A percentile compares a stretch with the other conserved stretches of the same genome.
Evolutionary conservation across 2,329 filamentous ascomycete genomes (phyloP).

Genomic region (Sporothrix luriei): DNA sequence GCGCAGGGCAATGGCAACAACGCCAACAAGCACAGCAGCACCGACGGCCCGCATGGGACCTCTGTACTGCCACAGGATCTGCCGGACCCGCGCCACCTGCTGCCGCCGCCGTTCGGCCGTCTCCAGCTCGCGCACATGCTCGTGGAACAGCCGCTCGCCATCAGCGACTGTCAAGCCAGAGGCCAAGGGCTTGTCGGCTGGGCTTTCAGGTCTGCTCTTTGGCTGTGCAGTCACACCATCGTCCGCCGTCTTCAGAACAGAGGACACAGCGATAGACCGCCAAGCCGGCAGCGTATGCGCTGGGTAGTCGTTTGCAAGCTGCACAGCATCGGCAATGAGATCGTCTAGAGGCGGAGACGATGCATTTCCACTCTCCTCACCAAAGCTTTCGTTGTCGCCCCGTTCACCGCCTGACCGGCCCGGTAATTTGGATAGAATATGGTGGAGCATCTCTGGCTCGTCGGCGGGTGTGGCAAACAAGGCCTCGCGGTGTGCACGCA

Average conservation of each 20-base stretch:
- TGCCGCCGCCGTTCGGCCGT: conserved; percentile 63
- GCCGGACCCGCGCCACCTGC: conserved; percentile 46
- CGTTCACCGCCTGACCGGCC: conserved; percentile 42
- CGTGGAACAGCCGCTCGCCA: conserved; percentile 67
- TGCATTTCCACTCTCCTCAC: conserved; percentile 66
- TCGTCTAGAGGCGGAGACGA: conserved; percentile 69
- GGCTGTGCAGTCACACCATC: conserved; percentile 43
- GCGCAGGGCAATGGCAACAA: conserved; percentile 68
- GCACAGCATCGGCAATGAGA: conserved; percentile 67
- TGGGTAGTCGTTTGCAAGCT: conserved; percentile 66
- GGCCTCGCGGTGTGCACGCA: conserved; percentile 77
- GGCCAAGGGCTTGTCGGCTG: conserved; percentile 41
- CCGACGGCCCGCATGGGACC: conserved; percentile 64
- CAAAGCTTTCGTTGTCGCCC: conserved; percentile 60
- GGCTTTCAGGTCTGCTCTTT: neutral
- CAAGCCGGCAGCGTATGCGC: conserved; percentile 73
- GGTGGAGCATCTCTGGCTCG: conserved; percentile 91
- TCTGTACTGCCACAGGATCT: conserved; percentile 63
- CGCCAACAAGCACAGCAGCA: conserved; percentile 66
- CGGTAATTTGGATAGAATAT: conserved; percentile 83
- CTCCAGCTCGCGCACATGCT: conserved; percentile 71
- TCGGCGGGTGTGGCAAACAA: conserved; percentile 81
- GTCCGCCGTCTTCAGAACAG: conserved; percentile 82
- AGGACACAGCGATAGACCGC: conserved; percentile 70
- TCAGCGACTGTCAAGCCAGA: conserved; percentile 63